A percentile compares a stretch with the other conserved stretches of the same genome.
Conservation (phyloP, 2,329 filamentous ascomycete species). For the Macrophomina pseudophaseolina region DNA sequence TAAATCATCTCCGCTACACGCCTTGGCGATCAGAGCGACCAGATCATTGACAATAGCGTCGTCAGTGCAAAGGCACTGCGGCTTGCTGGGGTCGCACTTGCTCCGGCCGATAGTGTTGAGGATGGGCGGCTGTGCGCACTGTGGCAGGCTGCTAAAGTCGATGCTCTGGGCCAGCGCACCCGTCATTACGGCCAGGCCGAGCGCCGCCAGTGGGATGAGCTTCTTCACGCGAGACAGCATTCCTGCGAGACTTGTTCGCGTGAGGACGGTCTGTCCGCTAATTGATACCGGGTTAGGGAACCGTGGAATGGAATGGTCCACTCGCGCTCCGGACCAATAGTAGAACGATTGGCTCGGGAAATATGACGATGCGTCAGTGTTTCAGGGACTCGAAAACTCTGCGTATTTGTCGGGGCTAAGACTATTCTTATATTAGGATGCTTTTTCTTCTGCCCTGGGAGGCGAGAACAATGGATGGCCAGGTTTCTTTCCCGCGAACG, state of each 20-base stretch:
- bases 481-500: not conserved
- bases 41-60: slow-evolving; percentile 1
- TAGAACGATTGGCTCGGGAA: too few species aligned
- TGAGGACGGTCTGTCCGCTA: too few species aligned
- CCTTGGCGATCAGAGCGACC: not conserved
- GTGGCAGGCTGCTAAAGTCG: slow-evolving; percentile 18
- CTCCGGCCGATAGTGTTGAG: slow-evolving; percentile 19
- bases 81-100: slow-evolving; percentile 24
- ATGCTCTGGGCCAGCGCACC: not conserved
- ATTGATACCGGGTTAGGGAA: not conserved
- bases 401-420: not conserved
- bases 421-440: not conserved
- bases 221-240: slow-evolving; percentile 11
- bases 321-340: too few species aligned
- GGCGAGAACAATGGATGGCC: slow-evolving; percentile 1
- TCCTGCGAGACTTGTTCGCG: not conserved
- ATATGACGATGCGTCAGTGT: too few species aligned
- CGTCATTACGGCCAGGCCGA: not conserved
- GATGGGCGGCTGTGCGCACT: slow-evolving; percentile 22
- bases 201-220: not conserved
- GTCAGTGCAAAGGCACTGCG: slow-evolving; percentile 25
- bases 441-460: not conserved
- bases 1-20: slow-evolving; percentile 10
- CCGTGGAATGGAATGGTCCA: too few species aligned
- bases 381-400: too few species aligned